A percentile compares a stretch with the other conserved stretches of the same genome.
phyloP scores from a whole-genome alignment of 2,329 filamentous ascomycete genomes.

The Endothia cerciana region DNA sequence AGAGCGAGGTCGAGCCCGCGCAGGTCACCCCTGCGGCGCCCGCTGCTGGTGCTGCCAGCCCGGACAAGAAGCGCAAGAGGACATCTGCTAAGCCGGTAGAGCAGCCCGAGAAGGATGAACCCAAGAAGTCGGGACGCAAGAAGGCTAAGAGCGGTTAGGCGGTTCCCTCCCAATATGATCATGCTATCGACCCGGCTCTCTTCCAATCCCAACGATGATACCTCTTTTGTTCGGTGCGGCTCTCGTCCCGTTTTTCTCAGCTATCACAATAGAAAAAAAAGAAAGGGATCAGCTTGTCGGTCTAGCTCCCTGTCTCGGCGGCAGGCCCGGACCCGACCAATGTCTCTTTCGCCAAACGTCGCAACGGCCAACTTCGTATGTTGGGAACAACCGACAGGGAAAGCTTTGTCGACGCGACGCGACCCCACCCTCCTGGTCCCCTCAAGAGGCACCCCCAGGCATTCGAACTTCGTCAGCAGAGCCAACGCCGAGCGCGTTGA shows the following conservation, averaged over 20 bases:
- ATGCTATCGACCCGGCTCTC: slow-evolving; percentile 38
- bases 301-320: not conserved
- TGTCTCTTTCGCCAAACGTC: not conserved
- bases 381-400: not conserved
- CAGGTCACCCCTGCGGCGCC: slow-evolving; percentile 41
- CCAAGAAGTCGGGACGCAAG: slow-evolving; percentile 64
- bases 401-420: too few species aligned
- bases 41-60: slow-evolving; percentile 46
- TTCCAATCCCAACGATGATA: slow-evolving; percentile 38
- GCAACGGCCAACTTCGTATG: not conserved
- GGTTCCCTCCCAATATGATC: slow-evolving; percentile 35
- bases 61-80: slow-evolving; percentile 67
- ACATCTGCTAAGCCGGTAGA: slow-evolving; percentile 54
- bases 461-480: not conserved
- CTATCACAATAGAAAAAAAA: slow-evolving; percentile 13
- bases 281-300: not conserved
- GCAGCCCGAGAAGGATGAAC: slow-evolving; percentile 58
- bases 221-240: slow-evolving; percentile 32
- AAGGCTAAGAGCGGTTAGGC: slow-evolving; percentile 52
- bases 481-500: not conserved
- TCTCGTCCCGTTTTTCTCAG: slow-evolving; percentile 21
- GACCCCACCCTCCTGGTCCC: not conserved
- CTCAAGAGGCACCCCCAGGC: not conserved
- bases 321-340: not conserved
- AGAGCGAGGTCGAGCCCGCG: slow-evolving; percentile 50